Evolutionary conservation across 177 flowering plant genomes (phyloP).

Genomic region (Telopea speciosissima): DNA sequence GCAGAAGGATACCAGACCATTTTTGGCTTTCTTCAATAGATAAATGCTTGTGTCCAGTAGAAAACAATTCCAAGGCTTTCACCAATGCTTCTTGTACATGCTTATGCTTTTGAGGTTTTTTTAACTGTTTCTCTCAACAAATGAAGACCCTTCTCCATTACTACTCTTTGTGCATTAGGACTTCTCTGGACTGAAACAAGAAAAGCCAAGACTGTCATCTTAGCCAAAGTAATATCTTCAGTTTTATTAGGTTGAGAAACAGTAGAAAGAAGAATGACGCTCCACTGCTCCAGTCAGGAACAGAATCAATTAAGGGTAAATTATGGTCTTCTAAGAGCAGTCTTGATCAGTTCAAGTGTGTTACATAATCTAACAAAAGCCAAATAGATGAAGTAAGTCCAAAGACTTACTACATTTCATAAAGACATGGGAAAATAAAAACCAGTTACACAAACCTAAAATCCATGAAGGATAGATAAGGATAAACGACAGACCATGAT

Average conservation of each 20-base stretch:
- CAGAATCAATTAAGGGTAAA: constrained; percentile 68
- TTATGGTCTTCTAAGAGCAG: constrained; percentile 69
- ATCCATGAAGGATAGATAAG: too few relatives aligned
- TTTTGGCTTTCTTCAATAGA: constrained; percentile 86
- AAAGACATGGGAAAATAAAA: too few relatives aligned
- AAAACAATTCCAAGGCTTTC: constrained; percentile 70
- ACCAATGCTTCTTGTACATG: constrained; percentile 75
- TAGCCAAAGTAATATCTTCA: constrained; percentile 73
- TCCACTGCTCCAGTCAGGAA: constrained; percentile 97
- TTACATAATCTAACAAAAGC: too few relatives aligned
- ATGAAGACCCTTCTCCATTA: constrained; percentile 81
- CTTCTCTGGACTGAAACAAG: constrained; percentile 78
- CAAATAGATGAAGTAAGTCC: too few relatives aligned
- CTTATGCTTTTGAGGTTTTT: constrained; percentile 45
- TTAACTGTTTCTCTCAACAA: constrained; percentile 71
- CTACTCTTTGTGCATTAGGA: constrained; percentile 42
- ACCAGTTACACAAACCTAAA: too few relatives aligned
- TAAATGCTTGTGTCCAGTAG: constrained; percentile 49
- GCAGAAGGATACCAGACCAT: constrained; percentile 79
- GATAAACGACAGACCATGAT: too few relatives aligned
- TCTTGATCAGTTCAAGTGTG: too few relatives aligned
- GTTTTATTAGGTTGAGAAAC: constrained; percentile 71
- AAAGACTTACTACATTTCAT: too few relatives aligned
- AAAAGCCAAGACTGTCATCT: constrained; percentile 81
- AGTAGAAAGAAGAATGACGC: constrained; percentile 77